A percentile compares a stretch with the other conserved stretches of the same genome.
Conservation (phyloP, 148 eudicot species). For the Rhododendron henanense region DNA sequence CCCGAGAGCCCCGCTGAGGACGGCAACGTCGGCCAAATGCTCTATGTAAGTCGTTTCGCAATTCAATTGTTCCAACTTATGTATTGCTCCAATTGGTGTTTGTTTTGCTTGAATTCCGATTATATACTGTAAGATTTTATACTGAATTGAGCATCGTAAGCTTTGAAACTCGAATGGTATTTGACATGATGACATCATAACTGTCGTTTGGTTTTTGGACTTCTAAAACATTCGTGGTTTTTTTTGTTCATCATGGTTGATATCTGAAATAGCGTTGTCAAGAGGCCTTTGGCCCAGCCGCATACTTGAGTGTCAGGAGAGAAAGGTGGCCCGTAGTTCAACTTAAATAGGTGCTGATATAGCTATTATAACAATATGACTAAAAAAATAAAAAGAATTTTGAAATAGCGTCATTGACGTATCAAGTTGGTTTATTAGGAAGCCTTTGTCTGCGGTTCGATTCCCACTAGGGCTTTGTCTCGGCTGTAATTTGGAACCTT, state of each 20-base stretch:
- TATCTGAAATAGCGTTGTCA: background rate
- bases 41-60: constrained; percentile 42
- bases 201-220: background rate
- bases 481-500: too few species aligned
- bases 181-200: background rate
- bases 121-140: background rate
- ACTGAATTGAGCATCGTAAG: background rate
- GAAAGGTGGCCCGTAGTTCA: too few species aligned
- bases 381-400: too few species aligned
- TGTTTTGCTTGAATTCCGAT: background rate
- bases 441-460: background rate
- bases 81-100: background rate
- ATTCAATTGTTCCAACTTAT: background rate
- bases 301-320: too few species aligned
- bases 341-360: too few species aligned
- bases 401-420: background rate
- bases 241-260: background rate
- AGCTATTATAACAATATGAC: too few species aligned
- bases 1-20: constrained; percentile 94
- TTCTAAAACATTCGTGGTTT: background rate
- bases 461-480: background rate
- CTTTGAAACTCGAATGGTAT: background rate
- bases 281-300: too few species aligned
- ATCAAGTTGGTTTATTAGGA: background rate
- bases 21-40: constrained; percentile 98